phyloP scores from a whole-genome alignment of 768 basidiomycete species.

The Filobasidium floriforme region DNA sequence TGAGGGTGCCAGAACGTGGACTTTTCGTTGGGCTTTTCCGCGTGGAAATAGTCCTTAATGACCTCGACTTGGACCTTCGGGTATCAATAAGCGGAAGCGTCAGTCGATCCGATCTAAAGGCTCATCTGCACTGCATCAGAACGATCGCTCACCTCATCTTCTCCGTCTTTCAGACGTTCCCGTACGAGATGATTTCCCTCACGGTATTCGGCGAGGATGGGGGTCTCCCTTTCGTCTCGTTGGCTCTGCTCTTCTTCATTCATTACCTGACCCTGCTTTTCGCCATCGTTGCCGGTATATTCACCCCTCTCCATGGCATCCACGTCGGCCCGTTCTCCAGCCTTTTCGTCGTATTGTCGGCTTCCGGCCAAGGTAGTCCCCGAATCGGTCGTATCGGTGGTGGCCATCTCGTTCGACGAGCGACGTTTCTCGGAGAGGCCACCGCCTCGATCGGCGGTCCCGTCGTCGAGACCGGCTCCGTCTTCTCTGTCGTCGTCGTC shows the following conservation, averaged over 20 bases:
- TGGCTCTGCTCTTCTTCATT: constrained; percentile 27
- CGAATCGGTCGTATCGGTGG: neutral
- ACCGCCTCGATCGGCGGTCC: constrained; percentile 20
- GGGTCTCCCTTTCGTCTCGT: constrained; percentile 34
- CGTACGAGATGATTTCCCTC: constrained; percentile 64
- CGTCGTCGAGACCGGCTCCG: constrained; percentile 21
- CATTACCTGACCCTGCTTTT: constrained; percentile 23
- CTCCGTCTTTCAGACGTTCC: constrained; percentile 56
- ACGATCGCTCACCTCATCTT: constrained; percentile 60
- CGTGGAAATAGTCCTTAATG: constrained; percentile 48
- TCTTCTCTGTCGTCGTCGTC: constrained; percentile 57
- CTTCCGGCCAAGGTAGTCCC: neutral
- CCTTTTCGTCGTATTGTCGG: constrained; percentile 20
- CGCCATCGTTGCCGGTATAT: constrained; percentile 4
- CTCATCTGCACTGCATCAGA: no score
- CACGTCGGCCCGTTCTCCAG: constrained; percentile 23
- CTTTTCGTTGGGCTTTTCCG: constrained; percentile 28
- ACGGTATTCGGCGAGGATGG: constrained; percentile 55
- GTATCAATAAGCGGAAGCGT: constrained; percentile 25
- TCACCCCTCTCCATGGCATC: constrained; percentile 25
- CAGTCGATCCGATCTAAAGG: neutral
- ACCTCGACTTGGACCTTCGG: constrained; percentile 60
- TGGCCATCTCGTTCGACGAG: constrained; percentile 13
- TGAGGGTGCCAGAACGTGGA: constrained; percentile 36
- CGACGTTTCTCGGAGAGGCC: neutral